Base-by-base conservation (phyloP, 139 green algal species). In the Micractinium conductrix region DNA sequence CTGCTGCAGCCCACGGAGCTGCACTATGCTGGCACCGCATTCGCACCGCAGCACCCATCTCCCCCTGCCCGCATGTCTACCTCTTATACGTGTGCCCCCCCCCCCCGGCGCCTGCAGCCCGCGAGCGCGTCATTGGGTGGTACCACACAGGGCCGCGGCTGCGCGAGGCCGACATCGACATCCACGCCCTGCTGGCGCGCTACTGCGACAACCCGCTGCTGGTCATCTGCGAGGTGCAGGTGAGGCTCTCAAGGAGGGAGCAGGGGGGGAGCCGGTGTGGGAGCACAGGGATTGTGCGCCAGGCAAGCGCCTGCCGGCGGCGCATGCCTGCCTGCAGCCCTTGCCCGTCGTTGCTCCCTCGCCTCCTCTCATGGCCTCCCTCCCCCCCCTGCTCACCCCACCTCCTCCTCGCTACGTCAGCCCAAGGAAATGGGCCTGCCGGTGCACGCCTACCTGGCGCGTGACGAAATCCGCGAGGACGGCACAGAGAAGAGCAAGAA, bases 101-200 rank as follows among this genome's bases (percentile, higher is more conserved):
- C 63, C 63, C n/a, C 30, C 2, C n/a, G 30, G 28, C 63, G 14
- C 69, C 30, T 73, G 89, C 93, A 98, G 92, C 97, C 0, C 92
- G 95, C 10, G 97, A 99, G 88, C 91, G 94, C 37, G 86, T 99
- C 10, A 90, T 99, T 28, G 97, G 97, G 14, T 99, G 98, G 97
- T 99, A 99, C 92, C 97, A 94, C 93, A 99, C 97, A 3, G 97
- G 97, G 0, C 97, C 97, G 2, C 94, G 97, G 69, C 86, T 99
- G 42, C 82, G 96, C 4, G 93, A 98, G 85, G 92, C 91, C 17
- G 97, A 99, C 91, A 75, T 99, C 65, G 95, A 98, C 84, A 98
- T 99, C 85, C 94, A 98, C 67, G 88, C 92, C 37, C 89, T 98
- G 38, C 86, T 98, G 74, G 74, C 85, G 30, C 85, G 87, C 74